Evolutionary conservation across 2,329 filamentous ascomycete genomes (phyloP).

Genomic region (Metarhizium brunneum): DNA sequence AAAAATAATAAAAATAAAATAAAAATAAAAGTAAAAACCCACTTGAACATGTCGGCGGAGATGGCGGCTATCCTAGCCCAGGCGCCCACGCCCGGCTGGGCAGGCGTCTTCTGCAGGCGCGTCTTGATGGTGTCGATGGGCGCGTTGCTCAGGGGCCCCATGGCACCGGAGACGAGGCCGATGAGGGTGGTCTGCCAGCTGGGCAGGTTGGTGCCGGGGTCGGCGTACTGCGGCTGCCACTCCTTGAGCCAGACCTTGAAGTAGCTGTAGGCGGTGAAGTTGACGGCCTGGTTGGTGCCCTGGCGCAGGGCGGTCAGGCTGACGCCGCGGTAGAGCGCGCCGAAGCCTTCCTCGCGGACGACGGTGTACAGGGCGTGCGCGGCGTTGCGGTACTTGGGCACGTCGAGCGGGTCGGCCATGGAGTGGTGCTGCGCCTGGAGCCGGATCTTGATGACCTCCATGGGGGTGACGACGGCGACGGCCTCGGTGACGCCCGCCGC

Average conservation of each 20-base stretch:
- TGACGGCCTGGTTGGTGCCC: slow-evolving; percentile 95
- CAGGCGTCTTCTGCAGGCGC: slow-evolving; percentile 80
- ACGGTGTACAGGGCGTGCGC: slow-evolving; percentile 79
- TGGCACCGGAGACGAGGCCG: slow-evolving; percentile 82
- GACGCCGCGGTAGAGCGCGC: slow-evolving; percentile 86
- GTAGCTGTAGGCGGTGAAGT: slow-evolving; percentile 96
- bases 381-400: slow-evolving; percentile 96
- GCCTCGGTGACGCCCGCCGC: slow-evolving; percentile 93
- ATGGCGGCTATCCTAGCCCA: slow-evolving; percentile 71
- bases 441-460: slow-evolving; percentile 99
- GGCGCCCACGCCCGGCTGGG: slow-evolving; percentile 71
- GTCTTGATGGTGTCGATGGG: slow-evolving; percentile 99
- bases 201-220: slow-evolving; percentile 52
- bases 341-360: slow-evolving; percentile 78
- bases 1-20: background rate
- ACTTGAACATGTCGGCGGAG: slow-evolving; percentile 76
- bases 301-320: slow-evolving; percentile 87
- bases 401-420: slow-evolving; percentile 91
- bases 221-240: slow-evolving; percentile 59
- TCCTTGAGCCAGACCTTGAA: slow-evolving; percentile 72
- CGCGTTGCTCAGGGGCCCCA: slow-evolving; percentile 92
- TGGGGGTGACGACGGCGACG: slow-evolving; percentile 90
- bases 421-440: slow-evolving; percentile 96
- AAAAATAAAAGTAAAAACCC: background rate
- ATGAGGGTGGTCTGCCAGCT: slow-evolving; percentile 87